These are phyloP conservation scores for Monosporozyma solicola DNA, from an alignment of 805 yeast species.

Conservation along the genomic window DNA sequence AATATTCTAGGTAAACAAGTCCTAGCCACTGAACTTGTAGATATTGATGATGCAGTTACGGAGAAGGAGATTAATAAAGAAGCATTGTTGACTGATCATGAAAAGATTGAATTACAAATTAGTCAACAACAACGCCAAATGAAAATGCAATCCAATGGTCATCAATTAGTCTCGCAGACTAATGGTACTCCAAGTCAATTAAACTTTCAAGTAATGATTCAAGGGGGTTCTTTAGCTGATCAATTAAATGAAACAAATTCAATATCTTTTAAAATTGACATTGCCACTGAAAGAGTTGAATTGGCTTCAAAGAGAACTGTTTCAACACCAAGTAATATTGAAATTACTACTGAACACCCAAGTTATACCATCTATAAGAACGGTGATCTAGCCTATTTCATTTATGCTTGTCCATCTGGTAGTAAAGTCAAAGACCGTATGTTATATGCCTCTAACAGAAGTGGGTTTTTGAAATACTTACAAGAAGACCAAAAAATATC, in stretches of 20 bases:
- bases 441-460: conserved; percentile 80
- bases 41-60: conserved; percentile 16
- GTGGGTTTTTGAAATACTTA: conserved; percentile 47
- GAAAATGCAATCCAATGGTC: conserved; percentile 14
- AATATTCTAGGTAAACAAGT: conserved; percentile 30
- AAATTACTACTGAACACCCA: conserved; percentile 38
- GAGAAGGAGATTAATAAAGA: not conserved
- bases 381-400: conserved; percentile 42
- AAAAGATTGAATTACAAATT: conserved; percentile 18
- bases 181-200: conserved; percentile 20
- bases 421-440: conserved; percentile 85
- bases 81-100: conserved; percentile 21
- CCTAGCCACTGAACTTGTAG: conserved; percentile 29
- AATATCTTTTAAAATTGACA: conserved; percentile 44
- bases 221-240: conserved; percentile 10
- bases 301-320: conserved; percentile 25
- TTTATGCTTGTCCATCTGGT: conserved; percentile 85
- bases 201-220: conserved; percentile 17
- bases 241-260: conserved; percentile 34
- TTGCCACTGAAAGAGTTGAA: conserved; percentile 39
- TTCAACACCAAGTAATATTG: conserved; percentile 23
- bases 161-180: conserved; percentile 23
- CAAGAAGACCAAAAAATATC: conserved; percentile 30
- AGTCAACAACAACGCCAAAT: conserved; percentile 22
- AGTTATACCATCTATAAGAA: conserved; percentile 50